Percentiles rank a stretch among this genome's conserved stretches.
These are phyloP conservation scores for Pythium rishiriense DNA, from an alignment of 352 stramenopile genomes.

Conservation along the genomic window DNA sequence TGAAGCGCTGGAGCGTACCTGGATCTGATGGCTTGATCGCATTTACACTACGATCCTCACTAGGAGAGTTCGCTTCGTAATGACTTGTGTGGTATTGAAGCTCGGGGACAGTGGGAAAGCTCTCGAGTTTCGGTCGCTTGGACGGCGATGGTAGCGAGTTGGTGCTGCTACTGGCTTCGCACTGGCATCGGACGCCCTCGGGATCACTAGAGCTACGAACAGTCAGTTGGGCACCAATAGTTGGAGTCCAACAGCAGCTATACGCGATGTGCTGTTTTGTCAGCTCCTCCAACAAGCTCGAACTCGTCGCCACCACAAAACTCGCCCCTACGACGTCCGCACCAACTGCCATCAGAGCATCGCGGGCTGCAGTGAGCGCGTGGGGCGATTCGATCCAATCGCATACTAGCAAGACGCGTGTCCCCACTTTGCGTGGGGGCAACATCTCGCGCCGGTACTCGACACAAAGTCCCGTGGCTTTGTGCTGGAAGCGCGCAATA, in stretches of 20 bases:
- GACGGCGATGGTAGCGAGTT: neutral
- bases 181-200: constrained; percentile 8
- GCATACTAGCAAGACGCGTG: constrained; percentile 30
- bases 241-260: constrained; percentile 53
- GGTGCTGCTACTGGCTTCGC: constrained; percentile 1
- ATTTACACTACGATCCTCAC: constrained; percentile 68
- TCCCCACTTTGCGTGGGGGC: neutral
- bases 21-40: constrained; percentile 36
- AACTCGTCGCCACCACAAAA: constrained; percentile 46
- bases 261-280: constrained; percentile 39
- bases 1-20: constrained; percentile 22
- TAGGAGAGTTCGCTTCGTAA: constrained; percentile 68
- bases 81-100: constrained; percentile 47
- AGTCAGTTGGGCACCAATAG: constrained; percentile 35
- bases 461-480: constrained; percentile 6
- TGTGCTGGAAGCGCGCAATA: neutral
- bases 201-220: neutral
- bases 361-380: constrained; percentile 39
- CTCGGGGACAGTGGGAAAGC: neutral
- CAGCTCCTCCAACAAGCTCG: constrained; percentile 37
- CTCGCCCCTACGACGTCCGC: constrained; percentile 52
- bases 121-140: neutral
- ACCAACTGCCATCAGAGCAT: constrained; percentile 38
- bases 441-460: constrained; percentile 20
- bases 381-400: constrained; percentile 63